These are phyloP conservation scores for Niebla homalea DNA, from an alignment of 495 filamentous ascomycete species.

Conservation along the genomic window DNA sequence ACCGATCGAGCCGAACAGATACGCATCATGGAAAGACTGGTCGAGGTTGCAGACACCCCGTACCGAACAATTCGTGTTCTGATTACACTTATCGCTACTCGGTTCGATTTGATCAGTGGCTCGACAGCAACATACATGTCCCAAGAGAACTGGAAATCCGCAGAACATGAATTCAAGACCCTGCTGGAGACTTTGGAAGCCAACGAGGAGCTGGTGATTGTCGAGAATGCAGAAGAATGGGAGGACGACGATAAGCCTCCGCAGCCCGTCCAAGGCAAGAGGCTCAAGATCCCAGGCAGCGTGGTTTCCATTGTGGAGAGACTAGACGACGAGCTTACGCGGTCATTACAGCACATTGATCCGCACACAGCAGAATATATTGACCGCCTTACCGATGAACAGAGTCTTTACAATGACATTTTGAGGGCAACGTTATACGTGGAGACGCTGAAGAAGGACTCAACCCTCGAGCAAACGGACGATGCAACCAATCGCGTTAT, in stretches of 20 bases:
- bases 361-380: slow-evolving; percentile 99
- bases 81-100: slow-evolving; percentile 79
- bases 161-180: slow-evolving; percentile 67
- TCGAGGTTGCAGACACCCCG: slow-evolving; percentile 72
- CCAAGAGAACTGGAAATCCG: slow-evolving; percentile 91
- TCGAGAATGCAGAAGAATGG: slow-evolving; percentile 93
- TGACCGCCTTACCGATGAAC: slow-evolving; percentile 82
- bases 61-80: slow-evolving; percentile 94
- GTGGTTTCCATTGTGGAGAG: slow-evolving; percentile 90
- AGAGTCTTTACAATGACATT: slow-evolving; percentile 81
- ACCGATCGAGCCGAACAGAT: slow-evolving; percentile 93
- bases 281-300: slow-evolving; percentile 80
- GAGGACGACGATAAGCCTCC: slow-evolving; percentile 95
- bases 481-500: slow-evolving; percentile 81
- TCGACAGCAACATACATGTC: slow-evolving; percentile 72
- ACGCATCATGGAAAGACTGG: slow-evolving; percentile 88
- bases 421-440: slow-evolving; percentile 76
- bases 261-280: slow-evolving; percentile 52
- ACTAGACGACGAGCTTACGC: slow-evolving; percentile 92
- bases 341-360: slow-evolving; percentile 91
- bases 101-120: slow-evolving; percentile 84
- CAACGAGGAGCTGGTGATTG: slow-evolving; percentile 64
- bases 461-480: slow-evolving; percentile 59
- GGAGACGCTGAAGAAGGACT: slow-evolving; percentile 59
- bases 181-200: slow-evolving; percentile 69